These are phyloP conservation scores for Royoungia palumana DNA, from an alignment of 768 basidiomycete genomes.

Conservation along the genomic window DNA sequence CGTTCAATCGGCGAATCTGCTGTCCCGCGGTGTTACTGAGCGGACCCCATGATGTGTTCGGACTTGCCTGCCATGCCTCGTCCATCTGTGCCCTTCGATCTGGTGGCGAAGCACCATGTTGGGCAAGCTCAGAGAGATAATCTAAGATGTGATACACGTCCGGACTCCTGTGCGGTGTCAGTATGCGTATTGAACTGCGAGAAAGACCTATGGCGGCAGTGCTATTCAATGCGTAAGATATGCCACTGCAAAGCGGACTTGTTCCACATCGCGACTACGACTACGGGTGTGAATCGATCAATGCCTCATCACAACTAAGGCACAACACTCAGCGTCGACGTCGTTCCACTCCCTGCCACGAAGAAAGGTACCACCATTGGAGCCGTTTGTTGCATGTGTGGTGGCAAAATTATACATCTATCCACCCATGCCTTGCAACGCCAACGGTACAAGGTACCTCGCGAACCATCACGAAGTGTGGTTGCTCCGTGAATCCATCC, in stretches of 20 bases:
- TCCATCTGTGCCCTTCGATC: constrained; percentile 33
- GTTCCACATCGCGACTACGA: constrained; percentile 50
- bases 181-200: no score
- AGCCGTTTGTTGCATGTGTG: no score
- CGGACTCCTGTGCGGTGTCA: constrained; percentile 53
- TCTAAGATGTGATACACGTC: constrained; percentile 96
- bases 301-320: background rate
- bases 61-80: constrained; percentile 36
- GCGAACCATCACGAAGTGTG: constrained; percentile 99
- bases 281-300: background rate
- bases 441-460: constrained; percentile 80
- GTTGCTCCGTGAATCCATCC: constrained; percentile 89
- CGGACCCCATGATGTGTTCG: constrained; percentile 8
- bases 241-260: constrained; percentile 80
- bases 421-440: constrained; percentile 48
- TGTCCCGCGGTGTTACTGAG: no score
- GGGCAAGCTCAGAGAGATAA: constrained; percentile 85
- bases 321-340: constrained; percentile 50
- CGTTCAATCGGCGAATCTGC: constrained; percentile 29
- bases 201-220: constrained; percentile 77
- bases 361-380: constrained; percentile 13
- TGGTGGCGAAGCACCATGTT: constrained; percentile 67
- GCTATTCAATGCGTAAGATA: constrained; percentile 81
- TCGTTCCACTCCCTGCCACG: constrained; percentile 61
- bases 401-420: background rate